Evolutionary conservation across 768 basidiomycete species (phyloP), one percentile per base, ranked within the genome.

Genomic region (Tulasnella sp.): DNA sequence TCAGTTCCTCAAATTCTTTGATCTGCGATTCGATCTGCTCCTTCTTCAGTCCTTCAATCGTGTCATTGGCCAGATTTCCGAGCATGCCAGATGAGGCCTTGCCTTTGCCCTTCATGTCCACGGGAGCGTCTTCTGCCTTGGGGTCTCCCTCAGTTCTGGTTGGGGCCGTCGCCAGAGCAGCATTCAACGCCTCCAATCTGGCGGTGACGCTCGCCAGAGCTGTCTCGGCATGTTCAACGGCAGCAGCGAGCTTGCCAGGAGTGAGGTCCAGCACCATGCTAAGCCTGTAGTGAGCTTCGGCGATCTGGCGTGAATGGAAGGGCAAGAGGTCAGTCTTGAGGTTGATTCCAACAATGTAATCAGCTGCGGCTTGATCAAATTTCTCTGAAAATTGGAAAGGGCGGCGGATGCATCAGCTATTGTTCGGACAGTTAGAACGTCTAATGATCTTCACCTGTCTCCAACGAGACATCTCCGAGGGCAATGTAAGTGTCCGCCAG

Each of bases 381-480:
- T 96, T 96, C 71, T 97, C 93, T 94, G 71, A 21, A 53, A 19
- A 66, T 41, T 53, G 31, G 25, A 30, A n/a, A n/a, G n/a, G n/a
- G n/a, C n/a, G n/a, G n/a, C n/a, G n/a, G n/a, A n/a, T n/a, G 17
- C 27, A 50, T 52, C 46, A 17, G 48, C 57, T 38, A 60, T 62
- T 10, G 48, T 30, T 21, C 31, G 12, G 19, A 19, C 42, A 43
- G 42, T 43, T 43, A 19, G 12, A 43, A 19, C 34, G 42, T 17
- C 1, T 2, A n/a, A 38, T 15, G 21, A 3, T 67, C 82, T 60
- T 59, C n/a, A 92, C 94, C 94, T 31, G 92, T 94, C 72, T 99
- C 96, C 60, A 94, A 74, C 21, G 91, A 93, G n/a, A 99, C 88
- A 68, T 98, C 96, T 0, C 94, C 96, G 5, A 99, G 77, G 7